phyloP scores from a whole-genome alignment of 306 rosid species.

The Carpinus fangiana region DNA sequence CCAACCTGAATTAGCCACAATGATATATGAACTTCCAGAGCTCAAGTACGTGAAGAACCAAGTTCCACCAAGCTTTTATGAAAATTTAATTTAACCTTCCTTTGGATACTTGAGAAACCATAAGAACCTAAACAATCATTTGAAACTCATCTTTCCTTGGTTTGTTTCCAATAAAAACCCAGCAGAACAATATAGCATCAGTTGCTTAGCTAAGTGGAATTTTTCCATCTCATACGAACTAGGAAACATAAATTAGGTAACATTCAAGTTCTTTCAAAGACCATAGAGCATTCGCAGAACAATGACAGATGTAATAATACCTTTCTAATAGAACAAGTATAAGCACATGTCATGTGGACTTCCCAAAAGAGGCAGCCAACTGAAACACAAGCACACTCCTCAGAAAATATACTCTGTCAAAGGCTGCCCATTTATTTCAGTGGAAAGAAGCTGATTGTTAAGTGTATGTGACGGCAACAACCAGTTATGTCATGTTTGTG shows the following conservation, averaged over 20 bases:
- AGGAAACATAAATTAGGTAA: not conserved
- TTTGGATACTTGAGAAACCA: not conserved
- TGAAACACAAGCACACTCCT: not conserved
- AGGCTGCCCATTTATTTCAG: not conserved
- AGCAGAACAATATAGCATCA: conserved; percentile 2
- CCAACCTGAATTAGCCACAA: not conserved
- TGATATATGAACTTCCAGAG: not conserved
- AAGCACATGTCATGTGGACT: not conserved
- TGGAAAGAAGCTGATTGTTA: not conserved
- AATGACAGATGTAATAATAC: not conserved
- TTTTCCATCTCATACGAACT: not conserved
- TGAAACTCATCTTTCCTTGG: not conserved
- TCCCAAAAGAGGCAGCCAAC: not conserved
- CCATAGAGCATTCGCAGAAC: conserved; percentile 8
- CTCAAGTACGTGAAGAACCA: not conserved
- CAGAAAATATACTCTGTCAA: not conserved
- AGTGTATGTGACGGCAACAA: not conserved
- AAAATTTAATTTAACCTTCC: not conserved
- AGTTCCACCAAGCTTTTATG: not conserved
- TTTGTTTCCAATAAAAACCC: not conserved
- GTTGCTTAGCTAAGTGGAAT: not conserved
- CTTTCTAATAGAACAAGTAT: not conserved
- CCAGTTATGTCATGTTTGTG: not conserved
- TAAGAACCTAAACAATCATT: not conserved
- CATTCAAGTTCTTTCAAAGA: not conserved